Conservation (phyloP, 1,284 basidiomycete genomes). For the Uromyces viciae-fabae region DNA sequence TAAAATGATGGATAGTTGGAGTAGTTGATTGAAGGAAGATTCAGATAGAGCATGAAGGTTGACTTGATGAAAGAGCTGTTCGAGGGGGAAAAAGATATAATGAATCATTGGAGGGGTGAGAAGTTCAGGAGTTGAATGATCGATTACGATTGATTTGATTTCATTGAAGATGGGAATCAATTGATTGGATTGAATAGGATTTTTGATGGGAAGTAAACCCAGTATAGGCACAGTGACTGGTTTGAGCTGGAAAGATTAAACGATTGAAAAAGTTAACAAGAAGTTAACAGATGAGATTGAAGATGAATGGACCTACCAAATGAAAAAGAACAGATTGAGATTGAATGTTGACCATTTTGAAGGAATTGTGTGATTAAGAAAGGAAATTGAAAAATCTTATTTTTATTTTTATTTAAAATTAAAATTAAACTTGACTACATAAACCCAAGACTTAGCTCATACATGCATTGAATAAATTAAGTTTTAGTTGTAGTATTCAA, state of each 20-base stretch:
- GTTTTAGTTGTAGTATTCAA: no score
- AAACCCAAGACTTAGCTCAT: no score
- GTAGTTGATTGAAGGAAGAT: neutral
- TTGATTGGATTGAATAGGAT: neutral
- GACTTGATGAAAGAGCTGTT: constrained; percentile 12
- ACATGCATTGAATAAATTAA: no score
- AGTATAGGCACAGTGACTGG: constrained; percentile 16
- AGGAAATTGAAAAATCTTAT: no score
- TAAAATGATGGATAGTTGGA: neutral
- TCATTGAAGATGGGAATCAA: neutral
- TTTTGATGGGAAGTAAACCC: constrained; percentile 4
- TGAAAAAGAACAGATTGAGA: no score
- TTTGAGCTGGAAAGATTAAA: constrained; percentile 18
- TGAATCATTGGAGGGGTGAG: constrained; percentile 20
- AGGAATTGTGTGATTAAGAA: no score
- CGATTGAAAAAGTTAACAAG: neutral
- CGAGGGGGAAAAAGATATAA: constrained; percentile 22
- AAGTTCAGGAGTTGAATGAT: constrained; percentile 6
- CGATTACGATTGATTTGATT: neutral
- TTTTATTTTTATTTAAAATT: no score
- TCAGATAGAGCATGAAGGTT: constrained; percentile 4
- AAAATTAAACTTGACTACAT: no score
- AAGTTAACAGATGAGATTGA: no score
- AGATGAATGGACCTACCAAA: no score
- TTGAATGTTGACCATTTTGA: no score